Evolutionary conservation across 352 stramenopile species (phyloP), one percentile per base, ranked within the genome.

Genomic region (Globisporangium middletonii): DNA sequence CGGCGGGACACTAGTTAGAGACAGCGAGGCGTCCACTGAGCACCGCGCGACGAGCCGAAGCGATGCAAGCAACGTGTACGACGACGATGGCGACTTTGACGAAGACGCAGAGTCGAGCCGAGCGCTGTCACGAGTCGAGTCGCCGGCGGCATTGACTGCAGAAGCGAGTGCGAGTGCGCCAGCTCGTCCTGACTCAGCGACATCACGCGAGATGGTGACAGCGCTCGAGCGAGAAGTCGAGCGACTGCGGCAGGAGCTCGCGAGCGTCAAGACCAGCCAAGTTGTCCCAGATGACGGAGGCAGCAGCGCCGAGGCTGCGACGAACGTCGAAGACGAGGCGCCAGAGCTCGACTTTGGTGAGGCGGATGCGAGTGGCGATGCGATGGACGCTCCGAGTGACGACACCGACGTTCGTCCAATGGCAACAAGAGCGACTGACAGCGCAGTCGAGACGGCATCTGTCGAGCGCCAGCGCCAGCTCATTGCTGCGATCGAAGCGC

Each of bases 201-300:
- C 43, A 18, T 8, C 26, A n/a, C n/a, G 13, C 8, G 33, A 47
- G 11, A 43, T n/a, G 12, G 48, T 57, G 6, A 15, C n/a, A 0
- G 53, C 46, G 5, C 54, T 80, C 43, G 59, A 77, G 38, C 60
- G 61, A 47, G 72, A 80, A 16, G 16, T 80, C 6, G 53, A 67
- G 13, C 61, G 65, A 13, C 35, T 78, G 30, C 64, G 72, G 4
- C 51, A 50, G n/a, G 67, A 74, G 11, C 48, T 79, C 35, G 59
- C 55, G n/a, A 9, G 27, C 38, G 44, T 41, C 1, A 52, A 52
- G 53, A 28, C 18, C 16, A 27, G 19, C 26, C 41, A 15, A 13
- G 47, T 56, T 9, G 47, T 4, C 13, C 23, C 12, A 4, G 46
- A 3, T 12, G 26, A 18, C 9, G 48, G 1, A 38, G 33, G 12